Evolutionary conservation across 2,329 filamentous ascomycete species (phyloP), one percentile per base, ranked within the genome.

Genomic region (Paraconiothyrium brasiliense): DNA sequence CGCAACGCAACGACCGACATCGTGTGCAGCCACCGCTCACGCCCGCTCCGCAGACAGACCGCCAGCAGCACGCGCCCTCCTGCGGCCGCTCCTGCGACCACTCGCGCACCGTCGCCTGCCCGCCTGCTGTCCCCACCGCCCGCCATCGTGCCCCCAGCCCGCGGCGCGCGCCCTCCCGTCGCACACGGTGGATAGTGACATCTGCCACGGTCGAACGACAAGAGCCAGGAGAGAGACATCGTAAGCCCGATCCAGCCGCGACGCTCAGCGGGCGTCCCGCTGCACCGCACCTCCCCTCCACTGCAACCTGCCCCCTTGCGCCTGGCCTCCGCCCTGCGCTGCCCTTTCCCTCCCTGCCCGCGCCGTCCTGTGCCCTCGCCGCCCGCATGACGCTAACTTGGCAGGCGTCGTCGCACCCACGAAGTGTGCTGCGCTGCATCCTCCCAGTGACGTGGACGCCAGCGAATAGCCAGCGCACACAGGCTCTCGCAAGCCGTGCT

Each of bases 391-490:
- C 71, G 67, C 75, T 78, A 78, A 73, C 74, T 69, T 56, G 63
- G 54, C 64, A 37, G 16, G 39, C 16, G 13, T 41, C 64, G 75
- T 78, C 67, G 70, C 74, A 76, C 75, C 34, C 55, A 72, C 76
- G 72, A 74, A 75, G 67, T 71, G 71, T 67, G 74, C 71, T 69
- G 71, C 74, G 73, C 67, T 71, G 71, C 67, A 69, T 67, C 64
- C 67, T 67, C 60, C 66, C 71, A 71, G 73, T 78, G 76, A 78
- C 76, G 76, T 78, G 76, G 73, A 72, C 71, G 76, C 76, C 75
- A 78, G 71, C 76, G 74, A 76, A 78, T 77, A 73, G 75, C 75
- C 77, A 79, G 72, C 78, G 75, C 76, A 79, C 76, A 76, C 84
- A 84, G 84, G 86, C 87, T 61, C 66, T 69, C 69, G 58, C 67